phyloP scores from a whole-genome alignment of 306 rosid genomes.

The Gillenia trifoliata region DNA sequence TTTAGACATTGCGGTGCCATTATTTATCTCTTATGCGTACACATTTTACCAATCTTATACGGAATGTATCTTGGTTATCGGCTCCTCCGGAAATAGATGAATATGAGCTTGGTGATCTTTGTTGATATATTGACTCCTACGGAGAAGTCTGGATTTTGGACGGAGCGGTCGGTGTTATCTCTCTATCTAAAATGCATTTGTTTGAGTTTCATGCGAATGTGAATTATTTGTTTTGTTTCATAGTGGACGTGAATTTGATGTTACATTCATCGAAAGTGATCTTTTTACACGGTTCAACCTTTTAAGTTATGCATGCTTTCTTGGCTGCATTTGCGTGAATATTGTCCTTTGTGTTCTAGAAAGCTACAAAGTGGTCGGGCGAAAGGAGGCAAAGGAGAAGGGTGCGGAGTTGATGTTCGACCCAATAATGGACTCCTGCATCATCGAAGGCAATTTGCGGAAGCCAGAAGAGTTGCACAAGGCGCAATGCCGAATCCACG shows the following conservation, averaged over 20 bases:
- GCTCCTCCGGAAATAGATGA: slow-evolving; percentile 94
- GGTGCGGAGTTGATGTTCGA: too few species aligned
- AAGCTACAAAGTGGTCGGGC: slow-evolving; percentile 98
- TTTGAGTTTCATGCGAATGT: not conserved
- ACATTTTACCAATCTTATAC: slow-evolving; percentile 6
- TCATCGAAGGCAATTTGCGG: too few species aligned
- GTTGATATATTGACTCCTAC: slow-evolving; percentile 92
- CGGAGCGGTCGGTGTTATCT: slow-evolving; percentile 77
- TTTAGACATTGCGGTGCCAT: not conserved
- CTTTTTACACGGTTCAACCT: not conserved
- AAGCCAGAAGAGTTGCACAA: too few species aligned
- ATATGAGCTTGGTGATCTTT: slow-evolving; percentile 96
- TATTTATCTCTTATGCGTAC: not conserved
- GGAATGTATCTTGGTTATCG: slow-evolving; percentile 27
- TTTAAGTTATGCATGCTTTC: not conserved
- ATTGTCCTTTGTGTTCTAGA: slow-evolving; percentile 37
- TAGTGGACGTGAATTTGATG: not conserved
- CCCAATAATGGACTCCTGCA: too few species aligned
- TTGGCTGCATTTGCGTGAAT: too few species aligned
- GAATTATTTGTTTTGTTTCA: not conserved
- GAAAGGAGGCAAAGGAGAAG: slow-evolving; percentile 99
- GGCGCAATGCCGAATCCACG: too few species aligned
- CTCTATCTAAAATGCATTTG: not conserved
- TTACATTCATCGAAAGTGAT: slow-evolving; percentile 7
- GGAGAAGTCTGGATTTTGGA: slow-evolving; percentile 99